phyloP scores from a whole-genome alignment of 163 green algal species.

The Volvox carteri region DNA sequence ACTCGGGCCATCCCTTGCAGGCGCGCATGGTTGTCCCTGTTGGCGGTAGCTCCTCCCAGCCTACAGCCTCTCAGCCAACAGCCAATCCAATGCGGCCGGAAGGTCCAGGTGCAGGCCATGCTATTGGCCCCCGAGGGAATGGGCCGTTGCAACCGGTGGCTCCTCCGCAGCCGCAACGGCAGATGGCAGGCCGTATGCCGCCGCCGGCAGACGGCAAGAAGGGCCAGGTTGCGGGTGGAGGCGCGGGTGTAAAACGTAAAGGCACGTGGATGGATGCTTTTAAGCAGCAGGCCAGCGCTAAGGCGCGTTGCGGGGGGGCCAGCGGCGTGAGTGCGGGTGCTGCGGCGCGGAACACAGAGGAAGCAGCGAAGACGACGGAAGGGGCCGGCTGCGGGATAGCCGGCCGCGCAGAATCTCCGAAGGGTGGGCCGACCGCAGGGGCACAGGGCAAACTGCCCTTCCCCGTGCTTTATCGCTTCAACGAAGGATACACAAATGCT shows the following conservation, averaged over 20 bases:
- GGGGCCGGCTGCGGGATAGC: background rate
- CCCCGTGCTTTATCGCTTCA: constrained; percentile 83
- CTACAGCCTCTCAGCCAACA: background rate
- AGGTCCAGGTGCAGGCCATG: background rate
- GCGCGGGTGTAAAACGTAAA: constrained; percentile 28
- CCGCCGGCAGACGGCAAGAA: constrained; percentile 3
- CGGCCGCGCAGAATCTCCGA: background rate
- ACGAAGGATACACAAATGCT: constrained; percentile 96
- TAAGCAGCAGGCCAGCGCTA: constrained; percentile 23
- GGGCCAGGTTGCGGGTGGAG: background rate
- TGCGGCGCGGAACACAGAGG: background rate
- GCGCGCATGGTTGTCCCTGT: background rate
- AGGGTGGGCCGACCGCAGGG: background rate
- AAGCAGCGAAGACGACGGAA: background rate
- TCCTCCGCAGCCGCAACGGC: constrained; percentile 31
- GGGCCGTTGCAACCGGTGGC: constrained; percentile 11
- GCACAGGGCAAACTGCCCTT: constrained; percentile 46
- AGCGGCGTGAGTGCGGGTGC: background rate
- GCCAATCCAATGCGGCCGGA: background rate
- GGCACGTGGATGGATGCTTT: constrained; percentile 55
- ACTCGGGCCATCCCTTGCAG: too few species aligned
- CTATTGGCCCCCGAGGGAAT: background rate
- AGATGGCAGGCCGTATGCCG: constrained; percentile 46
- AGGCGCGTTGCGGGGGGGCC: background rate
- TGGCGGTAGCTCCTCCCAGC: background rate